These are phyloP conservation scores for Phytophthora podocarpi DNA, from an alignment of 352 stramenopile species.

Conservation along the genomic window DNA sequence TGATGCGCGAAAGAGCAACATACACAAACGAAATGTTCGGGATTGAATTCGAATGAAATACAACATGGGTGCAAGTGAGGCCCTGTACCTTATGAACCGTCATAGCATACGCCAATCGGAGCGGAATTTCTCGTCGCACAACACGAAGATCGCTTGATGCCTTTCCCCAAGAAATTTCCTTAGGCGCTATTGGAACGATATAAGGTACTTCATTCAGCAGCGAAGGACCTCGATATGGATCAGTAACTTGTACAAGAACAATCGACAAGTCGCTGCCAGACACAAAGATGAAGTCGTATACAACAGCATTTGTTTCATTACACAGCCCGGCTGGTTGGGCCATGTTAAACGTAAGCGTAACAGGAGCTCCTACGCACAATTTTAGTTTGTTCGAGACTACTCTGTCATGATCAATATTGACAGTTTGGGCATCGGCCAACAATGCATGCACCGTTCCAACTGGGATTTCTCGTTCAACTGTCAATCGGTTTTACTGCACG, in stretches of 20 bases:
- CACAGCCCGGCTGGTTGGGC: too few relatives aligned
- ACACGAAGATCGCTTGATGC: not conserved
- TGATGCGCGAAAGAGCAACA: not conserved
- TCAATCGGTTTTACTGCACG: not conserved
- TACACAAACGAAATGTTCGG: conserved; percentile 1
- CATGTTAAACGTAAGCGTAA: not conserved
- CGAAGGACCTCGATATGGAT: not conserved
- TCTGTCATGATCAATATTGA: too few relatives aligned
- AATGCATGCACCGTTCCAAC: too few relatives aligned
- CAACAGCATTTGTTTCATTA: too few relatives aligned
- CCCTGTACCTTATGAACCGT: conserved; percentile 5
- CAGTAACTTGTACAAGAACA: not conserved
- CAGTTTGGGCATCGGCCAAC: too few relatives aligned
- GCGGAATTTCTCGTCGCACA: not conserved
- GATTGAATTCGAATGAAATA: not conserved
- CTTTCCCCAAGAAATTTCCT: not conserved
- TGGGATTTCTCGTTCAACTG: not conserved
- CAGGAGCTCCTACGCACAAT: not conserved
- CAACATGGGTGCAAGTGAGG: not conserved
- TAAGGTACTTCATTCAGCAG: not conserved
- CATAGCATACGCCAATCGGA: not conserved
- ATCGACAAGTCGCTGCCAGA: not conserved
- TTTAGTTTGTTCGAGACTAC: not conserved
- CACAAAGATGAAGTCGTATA: too few relatives aligned
- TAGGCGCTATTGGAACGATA: not conserved